phyloP scores from a whole-genome alignment of 106 monocot species.

The Iris macrosiphon region DNA sequence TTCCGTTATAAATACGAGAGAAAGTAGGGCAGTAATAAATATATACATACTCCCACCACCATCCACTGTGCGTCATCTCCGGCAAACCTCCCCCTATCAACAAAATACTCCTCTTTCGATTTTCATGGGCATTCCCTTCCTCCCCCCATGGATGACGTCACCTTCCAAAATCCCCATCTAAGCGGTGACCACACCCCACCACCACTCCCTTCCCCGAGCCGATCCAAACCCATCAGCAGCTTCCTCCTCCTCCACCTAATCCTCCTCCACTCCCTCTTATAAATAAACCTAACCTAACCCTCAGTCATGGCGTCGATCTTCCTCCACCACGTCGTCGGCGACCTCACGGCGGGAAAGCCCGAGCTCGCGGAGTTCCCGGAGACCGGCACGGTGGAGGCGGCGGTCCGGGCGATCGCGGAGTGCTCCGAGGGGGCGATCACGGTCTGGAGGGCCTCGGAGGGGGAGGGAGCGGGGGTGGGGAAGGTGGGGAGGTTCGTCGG shows the following conservation, averaged over 20 bases:
- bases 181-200: constrained; percentile 5
- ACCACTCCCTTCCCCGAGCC: constrained; percentile 5
- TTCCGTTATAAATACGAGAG: too few relatives aligned
- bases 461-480: not conserved
- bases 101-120: not conserved
- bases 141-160: constrained; percentile 8
- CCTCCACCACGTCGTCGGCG: constrained; percentile 66
- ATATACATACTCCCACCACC: too few relatives aligned
- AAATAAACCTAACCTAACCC: not conserved
- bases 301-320: constrained; percentile 34
- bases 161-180: not conserved
- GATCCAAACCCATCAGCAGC: constrained; percentile 30
- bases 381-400: constrained; percentile 49
- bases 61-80: too few relatives aligned
- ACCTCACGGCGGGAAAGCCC: constrained; percentile 66
- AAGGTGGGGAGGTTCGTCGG: constrained; percentile 43
- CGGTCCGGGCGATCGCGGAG: constrained; percentile 38
- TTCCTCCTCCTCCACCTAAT: constrained; percentile 51
- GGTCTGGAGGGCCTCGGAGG: constrained; percentile 25
- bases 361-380: constrained; percentile 47
- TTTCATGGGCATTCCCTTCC: constrained; percentile 29
- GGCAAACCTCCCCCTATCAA: too few relatives aligned
- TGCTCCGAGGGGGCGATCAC: constrained; percentile 47
- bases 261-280: constrained; percentile 52
- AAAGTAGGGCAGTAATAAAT: too few relatives aligned